phyloP scores from a whole-genome alignment of 805 yeast genomes.

The Saturnispora ahearnii region DNA sequence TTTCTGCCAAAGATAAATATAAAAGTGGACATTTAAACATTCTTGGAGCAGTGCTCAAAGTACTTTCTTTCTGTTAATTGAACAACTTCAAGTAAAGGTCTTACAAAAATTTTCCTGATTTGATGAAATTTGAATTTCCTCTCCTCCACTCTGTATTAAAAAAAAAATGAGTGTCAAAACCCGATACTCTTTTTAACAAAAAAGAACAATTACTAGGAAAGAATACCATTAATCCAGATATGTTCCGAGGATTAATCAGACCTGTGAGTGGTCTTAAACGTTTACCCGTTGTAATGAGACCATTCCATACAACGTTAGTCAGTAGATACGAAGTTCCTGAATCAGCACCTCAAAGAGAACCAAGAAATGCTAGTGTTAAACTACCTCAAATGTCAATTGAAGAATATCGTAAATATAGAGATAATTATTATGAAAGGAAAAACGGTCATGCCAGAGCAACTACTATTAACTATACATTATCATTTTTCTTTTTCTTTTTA shows the following conservation, averaged over 20 bases:
- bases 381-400: slow-evolving; percentile 26
- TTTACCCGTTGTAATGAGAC: neutral
- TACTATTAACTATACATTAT: slow-evolving; percentile 54
- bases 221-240: neutral
- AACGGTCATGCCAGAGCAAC: slow-evolving; percentile 37
- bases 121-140: no score
- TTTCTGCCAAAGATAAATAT: no score
- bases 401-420: slow-evolving; percentile 25
- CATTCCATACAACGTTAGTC: slow-evolving; percentile 2
- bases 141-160: no score
- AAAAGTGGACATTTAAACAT: neutral
- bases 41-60: no score
- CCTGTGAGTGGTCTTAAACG: neutral
- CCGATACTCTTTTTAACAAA: no score
- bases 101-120: no score
- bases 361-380: slow-evolving; percentile 10
- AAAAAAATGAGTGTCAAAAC: no score
- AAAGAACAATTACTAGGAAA: no score
- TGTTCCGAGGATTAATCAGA: neutral
- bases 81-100: no score
- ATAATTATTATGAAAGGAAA: slow-evolving; percentile 20
- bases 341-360: slow-evolving; percentile 9
- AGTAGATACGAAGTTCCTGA: slow-evolving; percentile 13
- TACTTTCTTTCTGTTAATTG: no score
- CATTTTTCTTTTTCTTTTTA: slow-evolving; percentile 60